phyloP scores from a whole-genome alignment of 2,329 filamentous ascomycete species.

The Bimuria novae-zelandiae region DNA sequence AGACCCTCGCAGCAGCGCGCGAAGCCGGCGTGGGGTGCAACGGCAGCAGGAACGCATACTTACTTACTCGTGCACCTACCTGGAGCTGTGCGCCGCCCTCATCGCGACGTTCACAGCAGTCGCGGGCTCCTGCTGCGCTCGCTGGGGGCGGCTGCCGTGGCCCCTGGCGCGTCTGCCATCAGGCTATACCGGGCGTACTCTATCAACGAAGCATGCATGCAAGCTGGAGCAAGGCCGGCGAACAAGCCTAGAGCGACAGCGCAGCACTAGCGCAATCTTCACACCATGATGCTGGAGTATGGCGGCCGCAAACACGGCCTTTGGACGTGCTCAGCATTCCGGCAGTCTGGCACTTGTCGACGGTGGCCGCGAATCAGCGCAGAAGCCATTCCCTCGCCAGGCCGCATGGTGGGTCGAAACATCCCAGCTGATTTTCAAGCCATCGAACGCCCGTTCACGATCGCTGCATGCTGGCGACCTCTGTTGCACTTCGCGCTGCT shows the following conservation, averaged over 20 bases:
- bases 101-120: not conserved
- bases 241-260: not conserved
- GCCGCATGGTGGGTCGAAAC: not conserved
- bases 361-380: conserved; percentile 2
- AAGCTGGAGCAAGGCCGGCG: not conserved
- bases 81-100: not conserved
- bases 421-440: conserved; percentile 10
- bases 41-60: no score
- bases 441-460: conserved; percentile 23
- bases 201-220: conserved; percentile 3
- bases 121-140: not conserved
- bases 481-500: not conserved
- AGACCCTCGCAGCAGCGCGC: not conserved
- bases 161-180: conserved; percentile 1
- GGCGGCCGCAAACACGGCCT: conserved; percentile 29
- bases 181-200: conserved; percentile 3
- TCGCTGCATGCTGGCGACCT: conserved; percentile 1
- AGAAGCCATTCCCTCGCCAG: not conserved
- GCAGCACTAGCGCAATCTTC: conserved; percentile 4
- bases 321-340: conserved; percentile 19
- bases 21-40: not conserved
- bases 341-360: conserved; percentile 24
- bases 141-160: not conserved
- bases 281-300: conserved; percentile 7
- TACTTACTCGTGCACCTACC: no score